These are phyloP conservation scores for Xylogone sp. DNA, from an alignment of 2,329 filamentous ascomycete species.

Conservation along the genomic window DNA sequence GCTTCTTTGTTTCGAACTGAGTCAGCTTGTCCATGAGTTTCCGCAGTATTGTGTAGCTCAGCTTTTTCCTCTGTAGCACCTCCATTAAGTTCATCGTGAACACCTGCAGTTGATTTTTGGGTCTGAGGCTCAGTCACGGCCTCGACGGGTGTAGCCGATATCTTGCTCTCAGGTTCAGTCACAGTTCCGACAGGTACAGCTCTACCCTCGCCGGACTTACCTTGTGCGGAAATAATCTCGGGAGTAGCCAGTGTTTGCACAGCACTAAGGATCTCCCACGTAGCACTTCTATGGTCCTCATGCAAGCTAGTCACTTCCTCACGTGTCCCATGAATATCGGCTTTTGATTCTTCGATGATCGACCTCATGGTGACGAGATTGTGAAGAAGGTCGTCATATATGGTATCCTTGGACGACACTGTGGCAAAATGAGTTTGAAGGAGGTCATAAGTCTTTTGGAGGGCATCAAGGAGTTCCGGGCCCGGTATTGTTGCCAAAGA, in stretches of 20 bases:
- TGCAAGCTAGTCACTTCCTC: constrained; percentile 19
- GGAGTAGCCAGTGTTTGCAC: constrained; percentile 17
- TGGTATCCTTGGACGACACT: constrained; percentile 12
- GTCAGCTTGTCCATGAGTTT: background rate
- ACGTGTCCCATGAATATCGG: constrained; percentile 13
- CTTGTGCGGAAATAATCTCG: constrained; percentile 3
- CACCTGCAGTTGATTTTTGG: no score
- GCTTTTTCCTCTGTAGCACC: background rate
- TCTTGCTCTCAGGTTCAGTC: background rate
- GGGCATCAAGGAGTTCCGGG: constrained; percentile 10
- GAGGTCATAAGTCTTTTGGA: constrained; percentile 13
- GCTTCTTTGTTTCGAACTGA: no score
- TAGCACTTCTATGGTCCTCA: constrained; percentile 14
- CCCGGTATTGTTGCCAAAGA: constrained; percentile 5
- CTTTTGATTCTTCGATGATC: constrained; percentile 18
- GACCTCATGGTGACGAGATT: constrained; percentile 19
- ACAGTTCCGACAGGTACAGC: background rate
- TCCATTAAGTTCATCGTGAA: no score
- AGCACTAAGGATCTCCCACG: constrained; percentile 16
- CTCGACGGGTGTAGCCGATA: no score
- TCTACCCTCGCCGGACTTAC: constrained; percentile 1
- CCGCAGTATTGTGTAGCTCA: background rate
- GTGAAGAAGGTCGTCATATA: constrained; percentile 13
- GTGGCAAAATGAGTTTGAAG: constrained; percentile 13
- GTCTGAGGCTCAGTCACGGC: background rate